Conservation (phyloP, 2,329 filamentous ascomycete species). For the Exutisphaerella laricina region DNA sequence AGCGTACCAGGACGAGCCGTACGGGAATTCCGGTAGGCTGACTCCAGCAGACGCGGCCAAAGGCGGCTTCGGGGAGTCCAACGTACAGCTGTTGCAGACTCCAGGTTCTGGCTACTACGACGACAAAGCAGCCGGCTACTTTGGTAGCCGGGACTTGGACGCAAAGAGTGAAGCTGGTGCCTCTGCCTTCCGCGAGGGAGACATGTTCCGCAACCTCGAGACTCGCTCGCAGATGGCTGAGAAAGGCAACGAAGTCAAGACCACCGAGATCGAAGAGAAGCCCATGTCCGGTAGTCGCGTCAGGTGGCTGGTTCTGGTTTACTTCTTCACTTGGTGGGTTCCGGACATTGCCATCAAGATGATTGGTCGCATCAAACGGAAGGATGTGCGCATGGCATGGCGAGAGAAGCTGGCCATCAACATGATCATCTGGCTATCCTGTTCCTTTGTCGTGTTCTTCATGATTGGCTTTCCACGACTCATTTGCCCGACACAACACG, state of each 20-base stretch:
- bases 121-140: conserved; percentile 78
- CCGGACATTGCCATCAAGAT: conserved; percentile 76
- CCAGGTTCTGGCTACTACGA: conserved; percentile 56
- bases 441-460: conserved; percentile 74
- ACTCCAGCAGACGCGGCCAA: conserved; percentile 47
- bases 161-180: conserved; percentile 83
- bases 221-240: conserved; percentile 92
- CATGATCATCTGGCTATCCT: conserved; percentile 89
- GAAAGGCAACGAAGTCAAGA: conserved; percentile 83
- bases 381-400: conserved; percentile 90
- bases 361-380: conserved; percentile 79
- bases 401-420: conserved; percentile 98
- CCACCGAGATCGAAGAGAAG: conserved; percentile 84
- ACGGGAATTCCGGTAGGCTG: conserved; percentile 54
- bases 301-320: conserved; percentile 84
- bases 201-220: conserved; percentile 98
- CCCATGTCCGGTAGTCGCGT: conserved; percentile 73
- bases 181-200: conserved; percentile 84
- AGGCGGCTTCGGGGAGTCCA: conserved; percentile 54
- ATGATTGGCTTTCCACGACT: conserved; percentile 79
- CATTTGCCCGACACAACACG: conserved; percentile 86
- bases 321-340: conserved; percentile 75
- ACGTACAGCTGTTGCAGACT: conserved; percentile 50
- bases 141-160: conserved; percentile 73
- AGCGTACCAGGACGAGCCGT: conserved; percentile 50